Base-by-base conservation (phyloP, 371 early-diverging fungal genomes). In the Lichtheimia hyalospora region DNA sequence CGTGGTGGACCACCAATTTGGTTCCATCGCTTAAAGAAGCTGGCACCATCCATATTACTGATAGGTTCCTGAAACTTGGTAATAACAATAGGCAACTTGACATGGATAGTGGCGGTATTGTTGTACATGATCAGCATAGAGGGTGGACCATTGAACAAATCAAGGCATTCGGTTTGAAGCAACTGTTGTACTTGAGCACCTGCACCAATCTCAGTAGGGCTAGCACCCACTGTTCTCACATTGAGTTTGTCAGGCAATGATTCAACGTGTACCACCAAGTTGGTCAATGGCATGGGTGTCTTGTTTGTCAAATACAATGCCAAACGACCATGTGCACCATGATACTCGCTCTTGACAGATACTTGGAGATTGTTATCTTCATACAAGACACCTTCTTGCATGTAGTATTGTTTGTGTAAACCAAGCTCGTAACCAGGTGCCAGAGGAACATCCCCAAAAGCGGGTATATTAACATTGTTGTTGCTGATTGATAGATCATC, bases 11-110 rank as follows among this genome's bases (percentile, higher is more conserved):
- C 95, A 16, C 94, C 96, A 61, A 98, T 90, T 72, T 96, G 97
- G 67, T 89, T 91, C 99, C 99, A 98, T 21, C 97, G 85, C 18
- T 82, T 75, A 65, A 96, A 94, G 71, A 95, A 98, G 73, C 94
- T 95, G n/a, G 73, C 58, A 6, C 88, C 84, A 20, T 85, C 67
- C 68, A 98, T 85, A 10, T 69, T 74, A 14, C 75, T 76, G 12
- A 95, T 91, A 2, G 94, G 93, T 34, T 92, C 90, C 63, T 93
- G 83, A 70, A 98, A 98, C 56, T 95, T 95, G 13, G 90, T 80
- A 23, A 94, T 61, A 3, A 84, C 75, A 5, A 95, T 73, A 0
- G 99, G 99, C 20, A 96, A 62, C 54, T 86, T 85, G 43, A 95
- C 64, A 27, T 79, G 77, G 8, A 84, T 63, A 18, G 68, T 67